These are phyloP conservation scores for Coemansia sp. DNA, from an alignment of 192 early-diverging fungal species.

Conservation along the genomic window DNA sequence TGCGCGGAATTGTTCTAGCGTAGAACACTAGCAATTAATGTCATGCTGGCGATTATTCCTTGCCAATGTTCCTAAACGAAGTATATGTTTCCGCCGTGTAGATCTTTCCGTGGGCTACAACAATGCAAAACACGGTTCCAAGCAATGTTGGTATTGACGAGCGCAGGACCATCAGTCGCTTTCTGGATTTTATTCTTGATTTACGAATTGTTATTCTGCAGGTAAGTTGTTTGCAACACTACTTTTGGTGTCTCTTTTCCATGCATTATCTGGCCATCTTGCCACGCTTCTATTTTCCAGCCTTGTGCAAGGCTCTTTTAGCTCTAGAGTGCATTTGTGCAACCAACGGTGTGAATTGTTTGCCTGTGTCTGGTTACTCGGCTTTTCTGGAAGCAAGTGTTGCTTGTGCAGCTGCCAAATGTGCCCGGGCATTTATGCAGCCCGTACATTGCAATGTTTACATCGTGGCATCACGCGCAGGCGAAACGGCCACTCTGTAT, in stretches of 20 bases:
- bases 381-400: too few relatives aligned
- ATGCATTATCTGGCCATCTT: not conserved
- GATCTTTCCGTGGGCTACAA: conserved; percentile 54
- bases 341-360: too few relatives aligned
- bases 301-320: too few relatives aligned
- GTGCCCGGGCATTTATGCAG: not conserved
- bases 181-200: conserved; percentile 49
- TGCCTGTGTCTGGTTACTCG: too few relatives aligned
- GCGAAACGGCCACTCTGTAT: not conserved
- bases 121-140: conserved; percentile 34
- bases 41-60: too few relatives aligned
- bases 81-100: conserved; percentile 11
- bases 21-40: too few relatives aligned
- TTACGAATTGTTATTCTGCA: conserved; percentile 51
- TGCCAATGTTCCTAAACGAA: not conserved
- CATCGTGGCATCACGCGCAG: not conserved
- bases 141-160: conserved; percentile 23
- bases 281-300: not conserved
- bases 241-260: not conserved
- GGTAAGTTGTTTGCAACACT: conserved; percentile 23
- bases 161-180: conserved; percentile 35
- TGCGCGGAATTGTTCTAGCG: too few relatives aligned
- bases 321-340: too few relatives aligned
- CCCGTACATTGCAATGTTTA: not conserved
- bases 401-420: too few relatives aligned